Base-by-base conservation (phyloP, 805 yeast species). In the Cyberlindnera misumaiensis region DNA sequence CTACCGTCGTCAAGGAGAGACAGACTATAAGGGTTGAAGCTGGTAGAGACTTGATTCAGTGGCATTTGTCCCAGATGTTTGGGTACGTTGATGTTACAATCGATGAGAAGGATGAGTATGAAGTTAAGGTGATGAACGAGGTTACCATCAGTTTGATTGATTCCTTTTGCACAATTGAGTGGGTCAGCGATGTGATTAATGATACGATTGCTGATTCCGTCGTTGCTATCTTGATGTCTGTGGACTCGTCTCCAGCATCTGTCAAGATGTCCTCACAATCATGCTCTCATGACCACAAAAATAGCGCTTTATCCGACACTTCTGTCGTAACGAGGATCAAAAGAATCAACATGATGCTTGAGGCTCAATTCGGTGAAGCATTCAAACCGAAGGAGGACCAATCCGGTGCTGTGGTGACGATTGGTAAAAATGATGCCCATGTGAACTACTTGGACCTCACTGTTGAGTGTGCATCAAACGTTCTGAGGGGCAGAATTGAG, bases 61-160 rank as follows among this genome's bases (percentile, higher is more conserved):
- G 94, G 88, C 97, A 93, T 56, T 71, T 93, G 41, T 76, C 81
- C 42, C 97, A 89, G 56, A 93, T 93, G 98, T 93, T 90, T 70
- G 97, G 97, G 2, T 75, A 70, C 52, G 73, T 88, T 4, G 78
- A 80, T 32, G 73, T 85, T 2, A 40, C 77, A 3, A 68, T 67
- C 37, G 87, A 80, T 47, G 79, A 75, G 39, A 43, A 48, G 49
- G 67, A 74, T 15, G 73, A 66, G 43, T 65, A 71, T 42, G 70
- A 70, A 16, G 62, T 77, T 27, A 68, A 60, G 41, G 68, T 83
- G n/a, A 80, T 83, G 88, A 77, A 75, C 42, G 74, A 73, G 28
- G 72, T 83, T 28, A 71, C 57, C 43, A 70, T 72, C 50, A 75
- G 68, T 34, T 59, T 76, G 11, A 62, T 62, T 30, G 66, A 68